phyloP scores from a whole-genome alignment of 805 yeast species.

The Spathaspora arborariae region DNA sequence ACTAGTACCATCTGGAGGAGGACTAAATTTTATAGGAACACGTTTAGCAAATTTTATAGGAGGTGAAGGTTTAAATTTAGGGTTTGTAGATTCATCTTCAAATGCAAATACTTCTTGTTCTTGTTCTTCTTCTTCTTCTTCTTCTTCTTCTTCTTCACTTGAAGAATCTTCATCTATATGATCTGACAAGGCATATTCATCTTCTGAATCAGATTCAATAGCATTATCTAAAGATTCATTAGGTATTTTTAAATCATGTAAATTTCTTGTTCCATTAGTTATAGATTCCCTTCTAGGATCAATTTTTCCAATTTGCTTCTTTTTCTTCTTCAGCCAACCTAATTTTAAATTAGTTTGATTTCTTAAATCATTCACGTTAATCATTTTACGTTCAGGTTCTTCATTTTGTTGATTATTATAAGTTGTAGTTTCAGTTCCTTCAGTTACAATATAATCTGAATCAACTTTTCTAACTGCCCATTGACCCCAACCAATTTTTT shows the following conservation, averaged over 20 bases:
- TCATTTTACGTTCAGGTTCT: constrained; percentile 5
- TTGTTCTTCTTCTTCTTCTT: constrained; percentile 6
- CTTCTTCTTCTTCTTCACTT: constrained; percentile 15
- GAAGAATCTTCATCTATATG: constrained; percentile 19
- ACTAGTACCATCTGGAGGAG: constrained; percentile 27
- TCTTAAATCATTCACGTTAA: constrained; percentile 30
- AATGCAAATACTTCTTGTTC: constrained; percentile 16
- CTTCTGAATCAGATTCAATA: constrained; percentile 28
- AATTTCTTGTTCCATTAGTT: constrained; percentile 41
- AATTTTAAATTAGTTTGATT: constrained; percentile 31
- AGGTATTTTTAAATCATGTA: constrained; percentile 47
- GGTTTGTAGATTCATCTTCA: constrained; percentile 18
- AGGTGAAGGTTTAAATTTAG: constrained; percentile 20
- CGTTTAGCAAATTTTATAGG: constrained; percentile 41
- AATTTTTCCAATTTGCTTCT: too few relatives aligned
- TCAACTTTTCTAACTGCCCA: constrained; percentile 74
- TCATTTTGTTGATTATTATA: not conserved
- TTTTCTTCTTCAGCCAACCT: constrained; percentile 37
- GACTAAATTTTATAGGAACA: constrained; percentile 35
- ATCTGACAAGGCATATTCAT: constrained; percentile 14
- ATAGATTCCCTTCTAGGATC: constrained; percentile 47
- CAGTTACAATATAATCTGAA: constrained; percentile 44
- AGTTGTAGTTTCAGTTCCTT: constrained; percentile 32
- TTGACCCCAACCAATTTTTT: constrained; percentile 97
- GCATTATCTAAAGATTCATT: constrained; percentile 22